Evolutionary conservation across 164 flowering plant genomes (phyloP), one percentile per base, ranked within the genome.

Genomic region (Cinnamomum micranthum): DNA sequence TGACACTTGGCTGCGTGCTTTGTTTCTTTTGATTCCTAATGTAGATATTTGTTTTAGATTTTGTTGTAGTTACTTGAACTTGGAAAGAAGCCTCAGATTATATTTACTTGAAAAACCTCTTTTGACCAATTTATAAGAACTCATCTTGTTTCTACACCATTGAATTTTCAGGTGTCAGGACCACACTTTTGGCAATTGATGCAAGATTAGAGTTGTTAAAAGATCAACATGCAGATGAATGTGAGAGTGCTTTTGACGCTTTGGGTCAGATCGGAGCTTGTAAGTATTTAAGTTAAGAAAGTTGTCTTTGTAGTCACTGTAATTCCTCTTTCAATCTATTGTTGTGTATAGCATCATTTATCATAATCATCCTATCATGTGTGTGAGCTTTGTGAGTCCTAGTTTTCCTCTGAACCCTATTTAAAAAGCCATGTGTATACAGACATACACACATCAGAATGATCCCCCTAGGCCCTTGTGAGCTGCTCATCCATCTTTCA

Each of bases 191-290:
- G 58, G 89, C 87, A 41, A 87, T 92, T 77, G 88, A 83, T 82
- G 84, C 70, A 63, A 86, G 87, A 78, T 84, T 93, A 69, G 87
- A 69, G 76, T 77, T 76, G 24, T 58, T 86, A 76, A 88, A 85
- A 74, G 78, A 70, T 79, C 83, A 82, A 79, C 90, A 89, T 75
- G 78, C 82, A 68, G 91, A 91, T 84, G 99, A 92, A 84, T 85
- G 80, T 80, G 96, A 92, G 87, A 83, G 85, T 76, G 96, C 95
- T 67, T 84, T 92, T 72, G 98, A 95, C 80, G 94, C 96, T 71
- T 70, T 93, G 66, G 99, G 98, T 78, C 91, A 92, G 69, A 88
- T 92, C 68, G 98, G 98, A 69, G 84, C 88, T 63, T 85, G 99
- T 95, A 84, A 90, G 99, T 87, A 77, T 74, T 27, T 50, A 17